phyloP scores from a whole-genome alignment of 1,284 basidiomycete genomes.

The Clitocybe nebularis region DNA sequence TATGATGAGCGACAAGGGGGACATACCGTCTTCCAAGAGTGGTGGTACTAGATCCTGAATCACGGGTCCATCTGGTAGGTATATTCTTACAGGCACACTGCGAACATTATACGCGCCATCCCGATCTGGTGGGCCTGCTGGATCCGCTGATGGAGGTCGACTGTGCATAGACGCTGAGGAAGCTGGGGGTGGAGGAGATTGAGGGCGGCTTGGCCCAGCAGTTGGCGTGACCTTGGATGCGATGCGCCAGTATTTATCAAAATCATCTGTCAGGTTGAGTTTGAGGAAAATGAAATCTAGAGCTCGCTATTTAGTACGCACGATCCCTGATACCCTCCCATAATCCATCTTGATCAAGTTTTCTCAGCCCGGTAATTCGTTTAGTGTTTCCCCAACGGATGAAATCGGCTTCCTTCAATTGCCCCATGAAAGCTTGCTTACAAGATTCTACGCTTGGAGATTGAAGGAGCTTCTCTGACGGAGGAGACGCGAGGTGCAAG shows the following conservation, averaged over 20 bases:
- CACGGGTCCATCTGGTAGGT: slow-evolving; percentile 88
- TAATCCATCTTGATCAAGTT: slow-evolving; percentile 87
- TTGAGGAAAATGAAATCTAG: slow-evolving; percentile 7
- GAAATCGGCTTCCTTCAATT: slow-evolving; percentile 93
- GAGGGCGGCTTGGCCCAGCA: slow-evolving; percentile 50
- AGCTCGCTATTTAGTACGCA: slow-evolving; percentile 66
- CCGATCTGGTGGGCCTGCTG: slow-evolving; percentile 49
- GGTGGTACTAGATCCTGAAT: slow-evolving; percentile 88
- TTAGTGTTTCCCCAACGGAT: slow-evolving; percentile 93
- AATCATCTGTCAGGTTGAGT: slow-evolving; percentile 65
- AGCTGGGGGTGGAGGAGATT: slow-evolving; percentile 47
- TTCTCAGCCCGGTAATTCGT: slow-evolving; percentile 83
- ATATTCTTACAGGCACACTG: slow-evolving; percentile 85
- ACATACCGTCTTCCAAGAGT: slow-evolving; percentile 57
- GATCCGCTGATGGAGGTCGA: slow-evolving; percentile 69
- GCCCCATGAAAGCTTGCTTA: slow-evolving; percentile 89
- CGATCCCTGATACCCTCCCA: slow-evolving; percentile 93
- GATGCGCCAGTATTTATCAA: slow-evolving; percentile 91
- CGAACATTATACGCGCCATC: slow-evolving; percentile 83
- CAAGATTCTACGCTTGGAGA: slow-evolving; percentile 77
- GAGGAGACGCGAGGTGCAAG: slow-evolving; percentile 83
- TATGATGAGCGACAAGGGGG: slow-evolving; percentile 2
- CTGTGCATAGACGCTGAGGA: slow-evolving; percentile 54
- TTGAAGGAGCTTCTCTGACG: slow-evolving; percentile 79
- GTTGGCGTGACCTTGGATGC: slow-evolving; percentile 81